These are phyloP conservation scores for Panaeolus papilionaceus DNA, from an alignment of 768 basidiomycete species.

Conservation along the genomic window DNA sequence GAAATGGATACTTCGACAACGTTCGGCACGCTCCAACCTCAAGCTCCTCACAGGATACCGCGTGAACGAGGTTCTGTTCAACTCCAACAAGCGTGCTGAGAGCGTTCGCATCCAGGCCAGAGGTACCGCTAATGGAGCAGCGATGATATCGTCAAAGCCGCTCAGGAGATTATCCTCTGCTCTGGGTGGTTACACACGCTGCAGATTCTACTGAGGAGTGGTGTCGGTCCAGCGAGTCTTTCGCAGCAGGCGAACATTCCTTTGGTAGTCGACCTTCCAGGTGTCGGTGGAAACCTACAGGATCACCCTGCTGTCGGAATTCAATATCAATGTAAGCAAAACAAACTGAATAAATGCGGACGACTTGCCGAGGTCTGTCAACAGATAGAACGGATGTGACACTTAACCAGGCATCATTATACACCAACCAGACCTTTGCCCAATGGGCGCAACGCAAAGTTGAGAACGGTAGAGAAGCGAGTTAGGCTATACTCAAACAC, in stretches of 20 bases:
- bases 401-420: constrained; percentile 14
- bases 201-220: constrained; percentile 21
- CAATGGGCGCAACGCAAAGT: constrained; percentile 20
- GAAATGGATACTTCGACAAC: constrained; percentile 21
- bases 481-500: too few relatives aligned
- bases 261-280: constrained; percentile 21
- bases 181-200: constrained; percentile 23
- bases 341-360: too few relatives aligned
- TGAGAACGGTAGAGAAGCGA: not conserved
- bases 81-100: constrained; percentile 15
- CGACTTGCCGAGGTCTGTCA: not conserved
- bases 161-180: constrained; percentile 20
- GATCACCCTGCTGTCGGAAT: constrained; percentile 14
- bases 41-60: constrained; percentile 21
- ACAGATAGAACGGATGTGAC: constrained; percentile 18
- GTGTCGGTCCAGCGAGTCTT: constrained; percentile 18
- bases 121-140: constrained; percentile 7
- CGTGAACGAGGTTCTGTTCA: constrained; percentile 22
- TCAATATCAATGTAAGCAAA: constrained; percentile 11
- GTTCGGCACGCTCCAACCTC: constrained; percentile 19
- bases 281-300: constrained; percentile 20
- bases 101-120: constrained; percentile 11
- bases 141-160: constrained; percentile 16
- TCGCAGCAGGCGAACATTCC: constrained; percentile 18
- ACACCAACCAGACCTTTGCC: constrained; percentile 17